Conservation (phyloP, 1,284 basidiomycete genomes). For the Sporisorium exsertum region DNA sequence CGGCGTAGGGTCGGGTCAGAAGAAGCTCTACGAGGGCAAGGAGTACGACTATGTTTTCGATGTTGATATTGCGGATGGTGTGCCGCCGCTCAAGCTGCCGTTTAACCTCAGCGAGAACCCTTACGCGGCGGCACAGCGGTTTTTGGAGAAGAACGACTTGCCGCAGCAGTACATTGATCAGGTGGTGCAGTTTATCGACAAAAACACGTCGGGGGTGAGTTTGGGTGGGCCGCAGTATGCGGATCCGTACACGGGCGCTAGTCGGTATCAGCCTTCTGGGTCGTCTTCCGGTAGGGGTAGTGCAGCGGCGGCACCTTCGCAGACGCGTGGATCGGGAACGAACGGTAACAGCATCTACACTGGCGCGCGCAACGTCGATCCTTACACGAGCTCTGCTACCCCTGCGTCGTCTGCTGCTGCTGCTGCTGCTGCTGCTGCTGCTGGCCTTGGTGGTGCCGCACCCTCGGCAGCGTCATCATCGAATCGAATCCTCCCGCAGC, state of each 20-base stretch:
- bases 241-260: conserved; percentile 91
- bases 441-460: too few relatives aligned
- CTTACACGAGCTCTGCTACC: conserved; percentile 55
- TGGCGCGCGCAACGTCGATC: conserved; percentile 70
- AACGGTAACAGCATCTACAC: conserved; percentile 56
- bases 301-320: conserved; percentile 57
- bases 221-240: conserved; percentile 76
- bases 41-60: conserved; percentile 99
- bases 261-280: conserved; percentile 73
- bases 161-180: conserved; percentile 86
- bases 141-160: conserved; percentile 86
- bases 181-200: conserved; percentile 92
- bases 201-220: conserved; percentile 82
- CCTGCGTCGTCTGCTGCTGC: conserved; percentile 23
- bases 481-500: conserved; percentile 61
- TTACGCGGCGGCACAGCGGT: conserved; percentile 87
- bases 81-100: conserved; percentile 91
- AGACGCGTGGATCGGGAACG: conserved; percentile 69
- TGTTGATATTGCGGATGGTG: conserved; percentile 93
- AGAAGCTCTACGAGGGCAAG: conserved; percentile 85
- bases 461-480: conserved; percentile 19
- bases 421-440: conserved; percentile 35
- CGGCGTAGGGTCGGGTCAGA: conserved; percentile 85
- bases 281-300: conserved; percentile 7
- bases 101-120: conserved; percentile 89